Conservation (phyloP, 2,329 filamentous ascomycete genomes). For the Dactylellina cionopaga region DNA sequence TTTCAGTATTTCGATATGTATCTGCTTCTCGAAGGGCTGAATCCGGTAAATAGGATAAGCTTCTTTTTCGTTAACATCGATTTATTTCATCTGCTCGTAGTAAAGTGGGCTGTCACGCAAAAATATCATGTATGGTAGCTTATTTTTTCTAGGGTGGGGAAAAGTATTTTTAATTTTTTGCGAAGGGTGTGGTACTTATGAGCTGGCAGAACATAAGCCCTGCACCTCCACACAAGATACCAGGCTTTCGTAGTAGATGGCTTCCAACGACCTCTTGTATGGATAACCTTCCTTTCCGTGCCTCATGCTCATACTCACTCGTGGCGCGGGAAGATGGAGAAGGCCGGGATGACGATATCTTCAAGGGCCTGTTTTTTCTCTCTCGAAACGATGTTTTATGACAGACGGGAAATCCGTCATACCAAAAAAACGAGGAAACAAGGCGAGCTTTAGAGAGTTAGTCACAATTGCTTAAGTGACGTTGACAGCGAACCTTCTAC, state of each 20-base stretch:
- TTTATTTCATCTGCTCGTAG: constrained; percentile 3
- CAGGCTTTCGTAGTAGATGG: constrained; percentile 30
- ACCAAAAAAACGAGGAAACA: constrained; percentile 49
- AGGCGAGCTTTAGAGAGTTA: constrained; percentile 38
- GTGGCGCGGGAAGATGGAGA: constrained; percentile 51
- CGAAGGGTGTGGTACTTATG: constrained; percentile 53
- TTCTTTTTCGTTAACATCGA: constrained; percentile 31
- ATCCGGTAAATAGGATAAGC: constrained; percentile 53
- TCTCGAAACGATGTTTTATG: no score
- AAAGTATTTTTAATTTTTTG: constrained; percentile 49
- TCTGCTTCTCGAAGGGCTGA: constrained; percentile 50
- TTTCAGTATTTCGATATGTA: constrained; percentile 44
- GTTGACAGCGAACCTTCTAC: constrained; percentile 46
- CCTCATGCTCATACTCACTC: constrained; percentile 50
- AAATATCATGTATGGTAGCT: constrained; percentile 33
- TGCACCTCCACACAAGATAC: constrained; percentile 51
- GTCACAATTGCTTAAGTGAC: constrained; percentile 46
- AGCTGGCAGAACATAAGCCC: constrained; percentile 52
- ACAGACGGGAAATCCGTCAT: constrained; percentile 39
- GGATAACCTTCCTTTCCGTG: constrained; percentile 51
- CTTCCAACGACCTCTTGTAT: constrained; percentile 14
- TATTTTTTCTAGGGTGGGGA: constrained; percentile 45
- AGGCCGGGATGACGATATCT: constrained; percentile 52
- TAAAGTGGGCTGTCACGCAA: constrained; percentile 50
- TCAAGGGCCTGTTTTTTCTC: constrained; percentile 33